Base-by-base conservation (phyloP, 2,329 filamentous ascomycete species). In the Cladophialophora carrionii region DNA sequence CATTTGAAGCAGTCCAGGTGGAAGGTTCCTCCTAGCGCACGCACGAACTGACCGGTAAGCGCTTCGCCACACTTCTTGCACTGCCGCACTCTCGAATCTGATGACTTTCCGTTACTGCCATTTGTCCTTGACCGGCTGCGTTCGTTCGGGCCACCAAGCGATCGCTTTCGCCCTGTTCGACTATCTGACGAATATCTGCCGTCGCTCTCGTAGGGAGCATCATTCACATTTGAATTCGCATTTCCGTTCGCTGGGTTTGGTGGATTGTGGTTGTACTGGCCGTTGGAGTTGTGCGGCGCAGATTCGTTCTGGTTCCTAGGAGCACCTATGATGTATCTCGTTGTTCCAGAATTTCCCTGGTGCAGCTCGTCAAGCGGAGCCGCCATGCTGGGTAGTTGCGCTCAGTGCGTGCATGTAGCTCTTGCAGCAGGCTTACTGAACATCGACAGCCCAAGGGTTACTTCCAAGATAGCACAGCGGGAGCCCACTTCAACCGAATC, bases 1-100 rank as follows among this genome's bases (percentile, higher is more conserved):
- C 95, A 99, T 76, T 92, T 96, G 80, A 99, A 99, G 83, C 95
- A 99, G 78, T 99, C 94, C 71, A 99, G 81, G 81, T 99, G 95
- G 77, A 92, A 99, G 60, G 94, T 98, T 64, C 92, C 93, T 61
- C 93, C 92, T 62, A 99, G 80, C 53, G 95, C 95, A 73, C 95
- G 87, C 70, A 99, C 95, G 76, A 98, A 99, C 78, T 99, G 95
- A 51, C 95, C 95, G 1, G 92, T 96, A 76, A 99, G 82, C 61
- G 89, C 84, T 76, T 94, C 90, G 69, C 88, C 88, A 75, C 95
- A 99, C 78, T 96, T 97, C 74, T 92, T 93, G 79, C 80, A 94
- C 46, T 85, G 81, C 70, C 90, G 85, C 66, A 85, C 76, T 31
- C 61, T 55, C 24, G 64, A 63, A 57, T 65, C 68, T 31, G 70